These are phyloP conservation scores for Rosa hybrid DNA, from an alignment of 331 rosid genomes.

Conservation along the genomic window DNA sequence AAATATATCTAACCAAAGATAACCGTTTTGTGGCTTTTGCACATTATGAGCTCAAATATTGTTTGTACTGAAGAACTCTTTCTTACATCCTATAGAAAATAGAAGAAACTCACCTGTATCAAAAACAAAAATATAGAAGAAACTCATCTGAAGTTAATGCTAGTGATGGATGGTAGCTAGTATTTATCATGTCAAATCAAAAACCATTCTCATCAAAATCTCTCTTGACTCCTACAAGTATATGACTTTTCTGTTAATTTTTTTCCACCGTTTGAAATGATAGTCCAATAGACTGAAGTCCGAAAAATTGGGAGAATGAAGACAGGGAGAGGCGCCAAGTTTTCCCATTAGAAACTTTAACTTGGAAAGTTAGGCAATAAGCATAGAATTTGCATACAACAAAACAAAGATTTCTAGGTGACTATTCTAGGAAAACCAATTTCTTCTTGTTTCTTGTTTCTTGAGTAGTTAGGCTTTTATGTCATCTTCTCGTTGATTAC, in stretches of 20 bases:
- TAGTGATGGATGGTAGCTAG: constrained; percentile 3
- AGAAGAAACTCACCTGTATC: too few relatives aligned
- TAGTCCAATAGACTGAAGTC: background rate
- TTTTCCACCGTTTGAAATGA: constrained; percentile 10
- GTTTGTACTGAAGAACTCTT: too few relatives aligned
- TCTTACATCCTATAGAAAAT: too few relatives aligned
- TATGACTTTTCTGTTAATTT: background rate
- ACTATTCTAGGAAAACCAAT: background rate
- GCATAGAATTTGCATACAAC: background rate
- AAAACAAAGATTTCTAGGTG: background rate
- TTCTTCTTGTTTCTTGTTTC: background rate
- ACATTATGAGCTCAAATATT: too few relatives aligned
- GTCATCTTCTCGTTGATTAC: background rate
- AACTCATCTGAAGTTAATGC: background rate
- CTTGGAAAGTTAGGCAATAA: background rate
- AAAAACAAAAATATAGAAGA: too few relatives aligned
- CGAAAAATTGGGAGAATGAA: constrained; percentile 10
- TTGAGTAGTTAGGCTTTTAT: background rate
- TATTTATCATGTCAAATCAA: background rate
- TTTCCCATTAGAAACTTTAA: constrained; percentile 5
- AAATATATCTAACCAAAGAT: too few relatives aligned
- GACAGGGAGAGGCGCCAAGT: background rate
- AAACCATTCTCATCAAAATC: background rate
- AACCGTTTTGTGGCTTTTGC: too few relatives aligned
- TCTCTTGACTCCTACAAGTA: background rate